Conservation (phyloP, 306 rosid species). For the Vigna mungo region DNA sequence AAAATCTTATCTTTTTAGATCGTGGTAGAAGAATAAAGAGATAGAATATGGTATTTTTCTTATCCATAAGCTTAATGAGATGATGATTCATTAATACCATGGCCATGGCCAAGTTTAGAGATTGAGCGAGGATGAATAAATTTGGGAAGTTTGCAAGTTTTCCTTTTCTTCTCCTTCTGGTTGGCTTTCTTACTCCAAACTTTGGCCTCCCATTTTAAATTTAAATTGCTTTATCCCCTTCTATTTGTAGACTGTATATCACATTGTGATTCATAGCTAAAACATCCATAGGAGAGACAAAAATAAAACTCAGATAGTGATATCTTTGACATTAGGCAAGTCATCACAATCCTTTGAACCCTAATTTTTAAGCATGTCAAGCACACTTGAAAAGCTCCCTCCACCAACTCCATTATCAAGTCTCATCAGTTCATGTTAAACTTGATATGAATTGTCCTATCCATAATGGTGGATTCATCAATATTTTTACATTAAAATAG, state of each 20-base stretch:
- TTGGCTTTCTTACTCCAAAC: background rate
- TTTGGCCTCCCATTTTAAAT: background rate
- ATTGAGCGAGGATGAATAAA: no score
- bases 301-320: conserved; percentile 16
- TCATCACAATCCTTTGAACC: conserved; percentile 39
- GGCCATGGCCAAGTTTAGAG: background rate
- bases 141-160: background rate
- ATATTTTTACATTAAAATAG: conserved; percentile 29
- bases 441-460: conserved; percentile 32
- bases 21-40: background rate
- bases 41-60: background rate
- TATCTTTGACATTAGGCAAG: conserved; percentile 26
- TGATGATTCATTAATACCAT: background rate
- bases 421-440: conserved; percentile 36
- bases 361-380: conserved; percentile 31
- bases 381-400: conserved; percentile 33
- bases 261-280: background rate
- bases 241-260: background rate
- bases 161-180: no score
- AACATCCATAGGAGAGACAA: background rate
- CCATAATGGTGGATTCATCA: conserved; percentile 30
- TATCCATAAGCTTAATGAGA: background rate
- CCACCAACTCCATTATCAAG: conserved; percentile 38
- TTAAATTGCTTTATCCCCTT: background rate
- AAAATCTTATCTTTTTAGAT: background rate